Conservation (phyloP, 2,329 filamentous ascomycete genomes). For the Tricladium varicosporioides region DNA sequence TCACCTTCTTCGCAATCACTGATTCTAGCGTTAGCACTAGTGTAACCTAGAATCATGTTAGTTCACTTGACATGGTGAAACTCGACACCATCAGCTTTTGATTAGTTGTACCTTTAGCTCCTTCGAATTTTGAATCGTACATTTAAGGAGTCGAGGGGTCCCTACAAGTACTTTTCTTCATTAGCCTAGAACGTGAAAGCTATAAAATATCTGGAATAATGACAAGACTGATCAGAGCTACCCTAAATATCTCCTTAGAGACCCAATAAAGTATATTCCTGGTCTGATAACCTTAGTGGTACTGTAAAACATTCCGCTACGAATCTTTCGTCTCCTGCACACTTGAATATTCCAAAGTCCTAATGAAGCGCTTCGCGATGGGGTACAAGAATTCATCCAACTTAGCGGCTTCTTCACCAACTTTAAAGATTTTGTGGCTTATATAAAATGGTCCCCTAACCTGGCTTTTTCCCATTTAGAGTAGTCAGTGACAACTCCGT, state of each 20-base stretch:
- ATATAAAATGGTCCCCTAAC: neutral
- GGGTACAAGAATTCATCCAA: neutral
- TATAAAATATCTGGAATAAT: slow-evolving; percentile 17
- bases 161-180: neutral
- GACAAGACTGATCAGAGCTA: slow-evolving; percentile 21
- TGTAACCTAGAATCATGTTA: neutral
- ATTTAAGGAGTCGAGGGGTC: neutral
- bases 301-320: neutral
- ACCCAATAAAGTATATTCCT: no score
- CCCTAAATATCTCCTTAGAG: no score
- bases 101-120: neutral
- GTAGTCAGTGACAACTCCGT: neutral
- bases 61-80: neutral
- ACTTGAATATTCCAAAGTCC: neutral
- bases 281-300: neutral
- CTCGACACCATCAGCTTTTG: neutral
- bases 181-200: neutral
- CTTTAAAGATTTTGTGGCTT: neutral
- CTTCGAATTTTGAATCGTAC: neutral
- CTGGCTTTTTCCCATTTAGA: neutral
- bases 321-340: neutral
- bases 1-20: neutral
- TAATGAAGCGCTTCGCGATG: neutral
- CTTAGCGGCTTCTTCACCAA: neutral
- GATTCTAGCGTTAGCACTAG: neutral